These are phyloP conservation scores for Xerocomus nothofagi DNA, from an alignment of 1,284 basidiomycete species.

Conservation along the genomic window DNA sequence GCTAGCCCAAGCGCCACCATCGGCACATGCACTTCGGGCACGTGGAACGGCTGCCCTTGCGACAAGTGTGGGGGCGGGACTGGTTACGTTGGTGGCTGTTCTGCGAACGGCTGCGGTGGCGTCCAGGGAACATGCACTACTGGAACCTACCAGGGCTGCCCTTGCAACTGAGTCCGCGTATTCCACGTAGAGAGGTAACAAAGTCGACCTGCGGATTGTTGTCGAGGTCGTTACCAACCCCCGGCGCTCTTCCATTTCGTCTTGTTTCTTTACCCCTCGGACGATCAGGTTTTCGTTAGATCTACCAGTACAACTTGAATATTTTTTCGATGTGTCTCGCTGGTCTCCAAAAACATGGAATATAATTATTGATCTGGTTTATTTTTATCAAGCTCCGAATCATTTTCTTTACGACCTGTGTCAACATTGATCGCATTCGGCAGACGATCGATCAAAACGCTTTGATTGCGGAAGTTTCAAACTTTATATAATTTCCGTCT, in stretches of 20 bases:
- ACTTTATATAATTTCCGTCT: conserved; percentile 11
- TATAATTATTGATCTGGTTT: not conserved
- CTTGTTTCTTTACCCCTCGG: not conserved
- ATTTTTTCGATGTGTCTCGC: not conserved
- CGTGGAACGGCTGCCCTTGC: conserved; percentile 2
- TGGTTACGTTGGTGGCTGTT: not conserved
- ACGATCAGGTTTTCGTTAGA: not conserved
- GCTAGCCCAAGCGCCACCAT: not conserved
- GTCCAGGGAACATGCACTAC: not conserved
- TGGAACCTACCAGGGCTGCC: conserved; percentile 3
- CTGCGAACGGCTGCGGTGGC: not conserved
- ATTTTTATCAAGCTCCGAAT: no score
- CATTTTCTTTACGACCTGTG: no score
- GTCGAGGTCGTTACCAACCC: not conserved
- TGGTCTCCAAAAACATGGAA: not conserved
- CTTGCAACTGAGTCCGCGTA: not conserved
- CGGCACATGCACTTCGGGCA: not conserved
- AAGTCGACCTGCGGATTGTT: no score
- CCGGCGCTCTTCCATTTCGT: not conserved
- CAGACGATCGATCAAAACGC: no score
- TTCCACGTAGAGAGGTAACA: no score
- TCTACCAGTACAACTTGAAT: not conserved
- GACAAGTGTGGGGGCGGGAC: conserved; percentile 3
- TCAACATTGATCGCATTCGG: no score
- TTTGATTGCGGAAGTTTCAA: not conserved